These are phyloP conservation scores for Apiotrichum mycotoxinovorans DNA, from an alignment of 1,284 basidiomycete genomes.

Conservation along the genomic window DNA sequence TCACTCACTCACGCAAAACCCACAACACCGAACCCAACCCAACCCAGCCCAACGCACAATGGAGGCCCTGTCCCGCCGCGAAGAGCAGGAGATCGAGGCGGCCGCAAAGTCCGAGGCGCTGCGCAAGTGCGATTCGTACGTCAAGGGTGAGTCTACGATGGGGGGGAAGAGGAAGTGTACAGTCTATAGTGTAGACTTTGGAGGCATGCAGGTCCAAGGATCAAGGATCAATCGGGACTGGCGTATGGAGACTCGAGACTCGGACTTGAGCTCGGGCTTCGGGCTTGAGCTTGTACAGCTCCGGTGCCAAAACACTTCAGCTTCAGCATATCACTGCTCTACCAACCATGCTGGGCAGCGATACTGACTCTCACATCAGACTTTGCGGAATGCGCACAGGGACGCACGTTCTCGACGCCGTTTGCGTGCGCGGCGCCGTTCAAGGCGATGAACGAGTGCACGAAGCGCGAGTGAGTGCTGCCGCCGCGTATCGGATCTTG, in stretches of 20 bases:
- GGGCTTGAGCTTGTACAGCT: too few species aligned
- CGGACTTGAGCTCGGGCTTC: too few species aligned
- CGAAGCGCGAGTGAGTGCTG: slow-evolving; percentile 68
- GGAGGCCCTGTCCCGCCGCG: slow-evolving; percentile 80
- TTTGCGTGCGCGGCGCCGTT: slow-evolving; percentile 74
- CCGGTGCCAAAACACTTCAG: too few species aligned
- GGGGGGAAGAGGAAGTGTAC: neutral
- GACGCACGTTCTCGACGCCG: slow-evolving; percentile 74
- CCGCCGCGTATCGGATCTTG: neutral
- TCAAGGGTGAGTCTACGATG: slow-evolving; percentile 60
- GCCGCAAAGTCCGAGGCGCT: slow-evolving; percentile 69
- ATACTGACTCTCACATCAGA: slow-evolving; percentile 57
- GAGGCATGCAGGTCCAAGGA: too few species aligned
- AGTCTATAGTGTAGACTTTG: too few species aligned
- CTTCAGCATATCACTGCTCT: too few species aligned
- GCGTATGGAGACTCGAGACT: too few species aligned
- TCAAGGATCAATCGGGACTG: too few species aligned
- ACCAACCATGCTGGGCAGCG: too few species aligned
- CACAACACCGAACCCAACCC: too few species aligned
- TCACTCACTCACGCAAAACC: too few species aligned
- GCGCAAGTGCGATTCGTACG: slow-evolving; percentile 70
- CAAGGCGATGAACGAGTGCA: slow-evolving; percentile 70
- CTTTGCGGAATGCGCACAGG: slow-evolving; percentile 76
- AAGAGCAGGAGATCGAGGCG: slow-evolving; percentile 64
- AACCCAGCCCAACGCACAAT: slow-evolving; percentile 48